Evolutionary conservation across 495 filamentous ascomycete species (phyloP).

Genomic region (Neurospora terricola): DNA sequence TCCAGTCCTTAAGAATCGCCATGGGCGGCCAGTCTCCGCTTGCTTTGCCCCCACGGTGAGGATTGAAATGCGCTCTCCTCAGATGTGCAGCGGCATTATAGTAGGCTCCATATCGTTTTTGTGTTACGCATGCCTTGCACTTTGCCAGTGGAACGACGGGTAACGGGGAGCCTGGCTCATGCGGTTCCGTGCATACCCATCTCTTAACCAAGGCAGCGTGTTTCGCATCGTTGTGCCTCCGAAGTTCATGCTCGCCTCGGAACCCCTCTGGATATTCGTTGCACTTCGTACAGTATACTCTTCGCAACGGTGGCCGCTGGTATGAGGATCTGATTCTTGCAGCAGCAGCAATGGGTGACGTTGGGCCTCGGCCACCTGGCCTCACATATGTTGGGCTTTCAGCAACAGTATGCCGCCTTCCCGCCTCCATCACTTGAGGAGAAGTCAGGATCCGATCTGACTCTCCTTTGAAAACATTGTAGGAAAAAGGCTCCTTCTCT

Average conservation of each 20-base stretch:
- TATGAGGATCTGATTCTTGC: conserved; percentile 60
- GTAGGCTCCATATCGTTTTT: conserved; percentile 85
- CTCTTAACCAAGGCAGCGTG: conserved; percentile 65
- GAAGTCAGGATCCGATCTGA: conserved; percentile 22
- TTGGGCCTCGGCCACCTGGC: conserved; percentile 25
- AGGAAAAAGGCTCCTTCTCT: conserved; percentile 18
- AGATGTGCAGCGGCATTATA: conserved; percentile 95
- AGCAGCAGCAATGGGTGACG: conserved; percentile 28
- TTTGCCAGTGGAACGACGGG: conserved; percentile 63
- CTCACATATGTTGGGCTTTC: conserved; percentile 35
- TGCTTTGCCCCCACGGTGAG: conserved; percentile 72
- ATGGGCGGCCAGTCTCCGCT: conserved; percentile 81
- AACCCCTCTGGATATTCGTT: conserved; percentile 80
- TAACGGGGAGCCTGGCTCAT: conserved; percentile 31
- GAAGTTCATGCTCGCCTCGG: conserved; percentile 86
- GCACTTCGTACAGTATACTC: conserved; percentile 70
- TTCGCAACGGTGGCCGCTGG: conserved; percentile 63
- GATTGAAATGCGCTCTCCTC: conserved; percentile 75
- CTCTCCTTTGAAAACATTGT: conserved; percentile 22
- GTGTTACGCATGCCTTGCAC: conserved; percentile 77
- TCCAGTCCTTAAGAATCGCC: conserved; percentile 78
- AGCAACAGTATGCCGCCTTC: conserved; percentile 37
- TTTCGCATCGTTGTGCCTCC: conserved; percentile 74
- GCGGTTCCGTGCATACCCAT: conserved; percentile 59
- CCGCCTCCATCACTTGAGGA: conserved; percentile 23